Evolutionary conservation across 352 stramenopile genomes (phyloP).

Genomic region (Blastocystis sp.): DNA sequence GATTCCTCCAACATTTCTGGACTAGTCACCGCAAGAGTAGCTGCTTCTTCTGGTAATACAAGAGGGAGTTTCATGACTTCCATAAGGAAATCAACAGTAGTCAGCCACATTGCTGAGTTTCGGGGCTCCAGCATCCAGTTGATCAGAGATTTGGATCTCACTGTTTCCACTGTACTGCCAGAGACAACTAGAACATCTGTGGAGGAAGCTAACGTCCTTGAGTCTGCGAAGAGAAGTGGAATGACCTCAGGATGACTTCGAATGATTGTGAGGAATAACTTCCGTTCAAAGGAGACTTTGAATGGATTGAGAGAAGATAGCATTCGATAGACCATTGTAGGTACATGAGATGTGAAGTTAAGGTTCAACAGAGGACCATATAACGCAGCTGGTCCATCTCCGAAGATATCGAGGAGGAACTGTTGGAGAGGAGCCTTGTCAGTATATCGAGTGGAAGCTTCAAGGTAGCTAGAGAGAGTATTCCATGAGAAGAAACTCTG

Average conservation of each 20-base stretch:
- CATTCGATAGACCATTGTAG: constrained; percentile 18
- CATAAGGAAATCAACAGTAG: constrained; percentile 30
- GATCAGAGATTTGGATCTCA: not conserved
- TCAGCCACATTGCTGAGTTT: not conserved
- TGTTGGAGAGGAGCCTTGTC: not conserved
- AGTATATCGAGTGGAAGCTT: not conserved
- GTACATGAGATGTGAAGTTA: constrained; percentile 39
- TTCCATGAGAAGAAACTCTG: constrained; percentile 46
- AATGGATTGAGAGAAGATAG: constrained; percentile 15
- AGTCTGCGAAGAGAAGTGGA: constrained; percentile 18
- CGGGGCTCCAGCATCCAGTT: constrained; percentile 53
- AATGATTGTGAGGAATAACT: constrained; percentile 28
- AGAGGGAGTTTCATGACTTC: constrained; percentile 13
- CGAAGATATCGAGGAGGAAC: constrained; percentile 32
- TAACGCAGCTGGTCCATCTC: not conserved
- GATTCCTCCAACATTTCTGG: constrained; percentile 8
- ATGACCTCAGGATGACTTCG: constrained; percentile 31
- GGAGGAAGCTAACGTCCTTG: not conserved
- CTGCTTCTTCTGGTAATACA: not conserved
- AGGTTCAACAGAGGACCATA: not conserved
- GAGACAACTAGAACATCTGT: not conserved
- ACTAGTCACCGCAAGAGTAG: not conserved
- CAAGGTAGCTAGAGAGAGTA: not conserved
- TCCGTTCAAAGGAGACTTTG: not conserved
- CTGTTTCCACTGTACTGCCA: not conserved